These are phyloP conservation scores for Pseudogymnoascus sp. DNA, from an alignment of 2,329 filamentous ascomycete genomes.

Conservation along the genomic window DNA sequence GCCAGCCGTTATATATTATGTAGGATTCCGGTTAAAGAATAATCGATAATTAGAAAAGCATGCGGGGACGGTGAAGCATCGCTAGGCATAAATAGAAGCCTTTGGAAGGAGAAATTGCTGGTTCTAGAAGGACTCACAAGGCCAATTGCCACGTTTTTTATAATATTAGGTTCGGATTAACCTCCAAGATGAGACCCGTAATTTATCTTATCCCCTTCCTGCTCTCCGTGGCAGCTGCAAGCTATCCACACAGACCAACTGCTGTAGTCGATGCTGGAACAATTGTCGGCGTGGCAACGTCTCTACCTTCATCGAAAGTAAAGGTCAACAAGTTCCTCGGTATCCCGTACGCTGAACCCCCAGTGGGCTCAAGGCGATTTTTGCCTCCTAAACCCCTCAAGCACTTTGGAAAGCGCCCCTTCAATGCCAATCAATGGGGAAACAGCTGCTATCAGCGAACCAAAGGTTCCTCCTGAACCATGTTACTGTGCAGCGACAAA, in stretches of 20 bases:
- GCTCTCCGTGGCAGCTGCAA: not conserved
- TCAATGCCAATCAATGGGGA: not conserved
- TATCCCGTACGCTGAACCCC: constrained; percentile 9
- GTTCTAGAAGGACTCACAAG: not conserved
- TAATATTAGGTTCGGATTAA: not conserved
- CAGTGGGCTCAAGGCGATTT: constrained; percentile 10
- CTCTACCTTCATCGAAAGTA: constrained; percentile 8
- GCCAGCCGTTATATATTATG: not conserved
- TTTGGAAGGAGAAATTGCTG: not conserved
- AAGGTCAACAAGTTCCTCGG: constrained; percentile 13
- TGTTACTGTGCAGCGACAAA: not conserved
- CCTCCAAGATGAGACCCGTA: not conserved
- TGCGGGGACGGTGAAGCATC: not conserved
- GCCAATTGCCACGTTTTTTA: not conserved
- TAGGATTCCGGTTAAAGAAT: not conserved
- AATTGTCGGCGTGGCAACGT: not conserved
- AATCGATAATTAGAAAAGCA: not conserved
- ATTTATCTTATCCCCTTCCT: not conserved
- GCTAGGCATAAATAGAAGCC: not conserved
- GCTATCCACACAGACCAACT: not conserved
- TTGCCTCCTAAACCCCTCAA: constrained; percentile 7
- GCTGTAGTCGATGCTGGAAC: not conserved
- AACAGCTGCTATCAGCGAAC: not conserved
- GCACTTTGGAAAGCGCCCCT: not conserved
- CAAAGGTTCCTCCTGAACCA: not conserved